phyloP scores from a whole-genome alignment of 108 stramenopile species.

The Nannochloropsis gaditana region DNA sequence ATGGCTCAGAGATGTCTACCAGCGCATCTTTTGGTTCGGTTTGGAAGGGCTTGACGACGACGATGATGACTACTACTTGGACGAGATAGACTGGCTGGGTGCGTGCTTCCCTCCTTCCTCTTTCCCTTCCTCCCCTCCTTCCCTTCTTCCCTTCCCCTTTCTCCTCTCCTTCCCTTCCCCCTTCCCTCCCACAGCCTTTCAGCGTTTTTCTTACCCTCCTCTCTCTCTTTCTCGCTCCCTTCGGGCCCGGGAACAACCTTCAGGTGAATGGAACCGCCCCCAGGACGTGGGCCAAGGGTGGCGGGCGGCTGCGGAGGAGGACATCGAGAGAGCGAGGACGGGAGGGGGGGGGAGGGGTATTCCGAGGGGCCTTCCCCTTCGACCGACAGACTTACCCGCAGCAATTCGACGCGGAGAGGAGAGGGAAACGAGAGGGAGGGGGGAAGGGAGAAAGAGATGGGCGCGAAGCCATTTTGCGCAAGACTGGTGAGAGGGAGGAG shows the following conservation, averaged over 20 bases:
- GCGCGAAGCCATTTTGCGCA: background rate
- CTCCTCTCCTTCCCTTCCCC: background rate
- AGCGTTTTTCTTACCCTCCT: background rate
- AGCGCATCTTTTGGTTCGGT: background rate
- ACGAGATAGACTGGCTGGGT: slow-evolving; percentile 2
- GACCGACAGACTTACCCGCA: background rate
- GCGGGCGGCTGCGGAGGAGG: background rate
- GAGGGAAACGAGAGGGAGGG: background rate
- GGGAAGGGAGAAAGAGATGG: background rate
- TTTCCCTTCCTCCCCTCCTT: background rate
- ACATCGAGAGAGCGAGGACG: background rate
- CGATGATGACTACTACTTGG: background rate
- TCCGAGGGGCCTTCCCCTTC: background rate
- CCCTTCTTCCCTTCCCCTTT: background rate
- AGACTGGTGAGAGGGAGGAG: slow-evolving; percentile 1
- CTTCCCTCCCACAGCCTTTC: background rate
- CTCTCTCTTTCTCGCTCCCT: background rate
- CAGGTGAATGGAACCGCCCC: background rate
- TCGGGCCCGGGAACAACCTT: background rate
- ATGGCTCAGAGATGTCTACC: background rate
- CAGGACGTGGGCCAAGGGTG: background rate
- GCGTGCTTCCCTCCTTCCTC: background rate
- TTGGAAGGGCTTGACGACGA: background rate
- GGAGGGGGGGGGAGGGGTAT: background rate
- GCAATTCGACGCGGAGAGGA: background rate